Base-by-base conservation (phyloP, 352 stramenopile species). In the Phytophthora crassamura region DNA sequence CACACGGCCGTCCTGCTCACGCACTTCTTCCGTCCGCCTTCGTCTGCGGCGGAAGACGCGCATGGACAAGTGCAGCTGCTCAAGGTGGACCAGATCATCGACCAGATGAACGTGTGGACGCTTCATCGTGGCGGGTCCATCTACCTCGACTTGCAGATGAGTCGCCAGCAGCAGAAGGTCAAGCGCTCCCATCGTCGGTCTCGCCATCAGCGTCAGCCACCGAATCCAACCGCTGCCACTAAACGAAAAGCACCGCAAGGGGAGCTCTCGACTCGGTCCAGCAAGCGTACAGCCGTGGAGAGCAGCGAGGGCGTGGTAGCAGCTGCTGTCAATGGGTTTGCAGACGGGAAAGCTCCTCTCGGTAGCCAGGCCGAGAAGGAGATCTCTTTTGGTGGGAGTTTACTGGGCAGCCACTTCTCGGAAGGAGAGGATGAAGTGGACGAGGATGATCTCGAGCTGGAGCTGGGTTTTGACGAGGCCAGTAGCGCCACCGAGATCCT, bases 141-240 rank as follows among this genome's bases (percentile, higher is more conserved):
- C 42, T 96, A 96, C 49, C 64, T 96, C 36, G 88, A 96, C 71
- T 69, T 95, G 22, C 86, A 96, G 55, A 93, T 96, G 70, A 93
- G 85, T 66, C 86, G 88, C 2, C 86, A 95, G 51, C 86, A 96
- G 30, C 74, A 88, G 16, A 94, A 95, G 54, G 85, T 90, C 7
- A 94, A 93, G 40, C 77, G 83, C 6, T 74, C 72, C 3, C 89
- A 86, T 51, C 84, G 84, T 51, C 52, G 64, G 25, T 64, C 59
- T 35, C 60, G 54, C 34, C 72, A 63, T 16, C 70, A 70, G 28
- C 64, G 42, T 30, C 16, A 72, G 53, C 47, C 47, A 50, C 22
- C 40, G 50, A 33, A 50, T 20, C 2, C 43, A 78, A 3, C 52
- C 56, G 43, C 34, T 3, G 10, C 35, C 15, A 78, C 63, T 50